Evolutionary conservation across 805 yeast genomes (phyloP), one percentile per base, ranked within the genome.

Genomic region (Candida broadrunensis): DNA sequence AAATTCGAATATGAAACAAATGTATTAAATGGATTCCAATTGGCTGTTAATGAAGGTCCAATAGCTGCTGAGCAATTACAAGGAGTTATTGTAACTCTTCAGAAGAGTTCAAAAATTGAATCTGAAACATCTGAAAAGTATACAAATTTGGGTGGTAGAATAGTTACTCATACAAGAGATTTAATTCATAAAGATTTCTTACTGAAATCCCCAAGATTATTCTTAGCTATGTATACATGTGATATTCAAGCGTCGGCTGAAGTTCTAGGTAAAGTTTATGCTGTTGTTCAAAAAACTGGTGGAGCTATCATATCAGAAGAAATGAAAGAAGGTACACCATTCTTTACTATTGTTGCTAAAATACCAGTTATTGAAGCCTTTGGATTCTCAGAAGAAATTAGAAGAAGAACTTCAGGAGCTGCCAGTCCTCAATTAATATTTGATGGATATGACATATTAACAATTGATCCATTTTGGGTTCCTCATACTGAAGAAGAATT

Each of bases 301-400:
- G 99, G 99, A 21, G 67, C 77, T 38, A 86, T 93, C 41, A 75
- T 84, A 2, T 78, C 89, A 3, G 99, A 93, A 62, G 99, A 93
- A 58, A 81, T 93, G 88, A 90, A 93, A 56, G 99, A 93, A 59
- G 99, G 99, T 8, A 93, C 99, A 0, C 97, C 98, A 16, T 89
- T 91, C 53, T 93, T 93, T 72, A 86, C 86, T 21, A 80, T 93
- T 42, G 80, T 75, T 15, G 96, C 98, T 0, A 69, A 80, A 39
- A 72, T 93, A 18, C 99, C 99, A 0, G 97, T 93, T 18, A 85
- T 87, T 7, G 97, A 91, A 59, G 96, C 97, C 1, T 90, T 93
- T 68, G 99, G 99, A 1, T 88, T 93, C 54, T 81, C 96, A 40
- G 98, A 91, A 54, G 98, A 95, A 50, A 87, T 93, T 33, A 73